Evolutionary conservation across 371 early-diverging fungal species (phyloP).

Genomic region (Amoeboaphelidium protococcarum): DNA sequence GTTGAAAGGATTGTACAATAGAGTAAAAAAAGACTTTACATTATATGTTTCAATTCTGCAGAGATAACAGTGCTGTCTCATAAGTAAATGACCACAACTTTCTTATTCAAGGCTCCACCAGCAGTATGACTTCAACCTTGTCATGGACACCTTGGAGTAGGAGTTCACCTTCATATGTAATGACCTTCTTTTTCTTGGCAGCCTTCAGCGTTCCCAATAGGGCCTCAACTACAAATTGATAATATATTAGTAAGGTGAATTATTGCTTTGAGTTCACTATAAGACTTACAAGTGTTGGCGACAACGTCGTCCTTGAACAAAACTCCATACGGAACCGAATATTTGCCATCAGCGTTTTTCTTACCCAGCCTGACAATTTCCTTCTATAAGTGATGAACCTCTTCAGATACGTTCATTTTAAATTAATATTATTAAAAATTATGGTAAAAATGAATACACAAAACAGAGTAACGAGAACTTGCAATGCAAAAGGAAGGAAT

Average conservation of each 20-base stretch:
- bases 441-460: no score
- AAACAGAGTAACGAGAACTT: no score
- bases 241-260: background rate
- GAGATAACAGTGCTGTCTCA: no score
- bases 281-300: background rate
- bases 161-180: constrained; percentile 1
- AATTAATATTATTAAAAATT: no score
- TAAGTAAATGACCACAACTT: no score
- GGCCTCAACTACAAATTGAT: background rate
- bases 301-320: background rate
- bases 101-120: background rate
- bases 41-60: no score
- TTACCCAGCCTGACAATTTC: background rate
- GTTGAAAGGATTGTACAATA: no score
- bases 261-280: no score
- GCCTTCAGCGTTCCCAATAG: constrained; percentile 1
- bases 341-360: background rate
- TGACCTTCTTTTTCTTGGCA: constrained; percentile 1
- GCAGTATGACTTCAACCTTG: background rate
- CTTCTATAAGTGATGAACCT: background rate
- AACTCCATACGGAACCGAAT: background rate
- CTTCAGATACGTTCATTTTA: background rate
- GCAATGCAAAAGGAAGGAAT: no score
- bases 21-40: no score
- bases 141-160: constrained; percentile 1